phyloP scores from a whole-genome alignment of 345 rosid species.

The Cardamine resedifolia region DNA sequence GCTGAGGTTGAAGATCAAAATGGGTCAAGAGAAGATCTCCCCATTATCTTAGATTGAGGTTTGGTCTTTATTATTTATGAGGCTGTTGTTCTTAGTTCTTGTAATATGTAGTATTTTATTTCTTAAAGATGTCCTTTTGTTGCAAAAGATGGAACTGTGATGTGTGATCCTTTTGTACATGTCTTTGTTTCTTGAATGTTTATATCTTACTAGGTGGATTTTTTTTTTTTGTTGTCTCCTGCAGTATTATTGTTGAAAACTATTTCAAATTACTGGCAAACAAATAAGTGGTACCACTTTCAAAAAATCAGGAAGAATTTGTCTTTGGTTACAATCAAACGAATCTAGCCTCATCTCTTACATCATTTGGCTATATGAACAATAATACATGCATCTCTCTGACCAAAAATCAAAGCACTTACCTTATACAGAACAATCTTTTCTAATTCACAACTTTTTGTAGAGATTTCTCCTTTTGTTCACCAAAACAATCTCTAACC shows the following conservation, averaged over 20 bases:
- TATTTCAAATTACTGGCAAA: background rate
- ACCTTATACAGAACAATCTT: constrained; percentile 18
- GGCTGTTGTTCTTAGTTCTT: background rate
- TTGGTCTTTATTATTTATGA: background rate
- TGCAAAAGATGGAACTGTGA: background rate
- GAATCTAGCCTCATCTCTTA: constrained; percentile 12
- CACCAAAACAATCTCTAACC: background rate
- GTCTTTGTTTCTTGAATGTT: background rate
- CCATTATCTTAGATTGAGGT: constrained; percentile 9
- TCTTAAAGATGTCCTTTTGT: background rate
- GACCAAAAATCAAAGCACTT: background rate
- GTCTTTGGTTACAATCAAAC: constrained; percentile 21
- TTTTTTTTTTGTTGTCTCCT: background rate
- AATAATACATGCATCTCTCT: constrained; percentile 15
- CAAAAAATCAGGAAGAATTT: background rate
- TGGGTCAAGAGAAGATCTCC: background rate
- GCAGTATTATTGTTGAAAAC: background rate
- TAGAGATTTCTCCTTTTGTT: constrained; percentile 9
- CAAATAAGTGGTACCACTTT: constrained; percentile 1
- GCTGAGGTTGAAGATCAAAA: constrained; percentile 1
- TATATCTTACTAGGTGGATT: background rate
- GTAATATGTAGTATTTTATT: background rate
- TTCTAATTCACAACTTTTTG: constrained; percentile 8
- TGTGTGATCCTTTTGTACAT: constrained; percentile 3
- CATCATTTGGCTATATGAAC: constrained; percentile 15